A percentile compares a stretch with the other conserved stretches of the same genome.
Conservation (phyloP, 1,284 basidiomycete species). For the Leccinum subrobustum region DNA sequence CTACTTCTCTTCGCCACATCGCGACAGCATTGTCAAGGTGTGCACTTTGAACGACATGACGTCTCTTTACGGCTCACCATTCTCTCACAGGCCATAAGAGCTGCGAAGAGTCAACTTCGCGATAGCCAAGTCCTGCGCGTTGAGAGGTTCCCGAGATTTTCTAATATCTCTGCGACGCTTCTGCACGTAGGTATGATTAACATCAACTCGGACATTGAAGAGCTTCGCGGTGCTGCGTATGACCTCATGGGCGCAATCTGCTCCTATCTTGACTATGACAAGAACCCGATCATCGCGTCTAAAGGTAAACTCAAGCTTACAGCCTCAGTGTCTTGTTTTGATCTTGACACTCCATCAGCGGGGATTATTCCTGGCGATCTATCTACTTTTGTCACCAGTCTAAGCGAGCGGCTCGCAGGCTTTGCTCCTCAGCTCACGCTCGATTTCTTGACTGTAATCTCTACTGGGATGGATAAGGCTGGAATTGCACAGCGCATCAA, state of each 20-base stretch:
- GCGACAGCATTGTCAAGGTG: slow-evolving; percentile 79
- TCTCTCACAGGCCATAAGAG: slow-evolving; percentile 54
- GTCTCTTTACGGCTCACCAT: background rate
- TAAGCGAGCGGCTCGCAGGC: slow-evolving; percentile 72
- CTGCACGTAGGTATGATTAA: slow-evolving; percentile 82
- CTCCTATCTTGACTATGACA: slow-evolving; percentile 75
- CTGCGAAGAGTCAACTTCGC: slow-evolving; percentile 67
- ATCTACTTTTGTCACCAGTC: slow-evolving; percentile 56
- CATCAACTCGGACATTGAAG: slow-evolving; percentile 69
- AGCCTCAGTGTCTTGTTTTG: background rate
- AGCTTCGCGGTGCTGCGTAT: slow-evolving; percentile 75
- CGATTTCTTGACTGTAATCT: slow-evolving; percentile 84
- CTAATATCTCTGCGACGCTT: slow-evolving; percentile 80
- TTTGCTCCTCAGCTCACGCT: slow-evolving; percentile 80
- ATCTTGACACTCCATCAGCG: slow-evolving; percentile 41
- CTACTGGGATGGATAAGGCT: slow-evolving; percentile 59
- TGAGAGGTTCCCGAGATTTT: slow-evolving; percentile 73
- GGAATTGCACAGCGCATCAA: slow-evolving; percentile 57
- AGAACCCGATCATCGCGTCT: slow-evolving; percentile 61
- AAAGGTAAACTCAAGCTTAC: slow-evolving; percentile 51
- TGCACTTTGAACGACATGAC: background rate
- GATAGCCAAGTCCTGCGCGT: slow-evolving; percentile 53
- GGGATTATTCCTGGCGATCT: slow-evolving; percentile 75
- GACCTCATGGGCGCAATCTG: slow-evolving; percentile 78
- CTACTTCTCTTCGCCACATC: slow-evolving; percentile 65